These are phyloP conservation scores for Boletus sp. DNA, from an alignment of 1,284 basidiomycete genomes.

Conservation along the genomic window DNA sequence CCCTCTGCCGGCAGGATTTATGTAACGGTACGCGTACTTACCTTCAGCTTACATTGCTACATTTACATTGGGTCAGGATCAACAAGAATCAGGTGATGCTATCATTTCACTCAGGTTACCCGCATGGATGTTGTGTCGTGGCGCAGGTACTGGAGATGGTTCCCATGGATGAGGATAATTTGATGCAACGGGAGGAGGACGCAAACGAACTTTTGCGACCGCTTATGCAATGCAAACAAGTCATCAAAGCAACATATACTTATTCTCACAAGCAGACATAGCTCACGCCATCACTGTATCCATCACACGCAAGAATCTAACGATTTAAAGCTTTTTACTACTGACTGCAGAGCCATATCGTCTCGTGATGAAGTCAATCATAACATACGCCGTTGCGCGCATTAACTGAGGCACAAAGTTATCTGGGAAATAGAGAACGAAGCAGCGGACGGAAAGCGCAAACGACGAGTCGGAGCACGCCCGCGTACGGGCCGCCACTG, in stretches of 20 bases:
- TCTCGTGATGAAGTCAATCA: constrained; percentile 5
- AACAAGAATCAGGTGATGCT: too few species aligned
- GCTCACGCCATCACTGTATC: not conserved
- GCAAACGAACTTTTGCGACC: constrained; percentile 1
- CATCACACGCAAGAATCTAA: not conserved
- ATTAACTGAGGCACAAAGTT: not conserved
- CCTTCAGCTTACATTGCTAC: too few species aligned
- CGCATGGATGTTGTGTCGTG: not conserved
- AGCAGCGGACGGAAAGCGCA: constrained; percentile 9
- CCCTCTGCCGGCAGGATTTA: too few species aligned
- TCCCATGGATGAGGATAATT: not conserved
- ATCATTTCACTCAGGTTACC: not conserved
- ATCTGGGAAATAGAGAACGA: constrained; percentile 4
- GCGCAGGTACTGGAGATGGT: not conserved
- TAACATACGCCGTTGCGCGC: not conserved
- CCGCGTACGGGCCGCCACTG: constrained; percentile 12
- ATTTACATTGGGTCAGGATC: too few species aligned
- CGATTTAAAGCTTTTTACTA: not conserved
- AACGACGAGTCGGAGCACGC: constrained; percentile 6
- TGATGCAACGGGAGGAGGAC: not conserved
- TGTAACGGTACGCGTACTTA: too few species aligned
- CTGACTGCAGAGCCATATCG: not conserved
- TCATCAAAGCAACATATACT: not conserved
- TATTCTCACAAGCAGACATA: not conserved
- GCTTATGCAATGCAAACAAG: not conserved